Conservation (phyloP, 257 asterid species). For the Rehmannia glutinosa region DNA sequence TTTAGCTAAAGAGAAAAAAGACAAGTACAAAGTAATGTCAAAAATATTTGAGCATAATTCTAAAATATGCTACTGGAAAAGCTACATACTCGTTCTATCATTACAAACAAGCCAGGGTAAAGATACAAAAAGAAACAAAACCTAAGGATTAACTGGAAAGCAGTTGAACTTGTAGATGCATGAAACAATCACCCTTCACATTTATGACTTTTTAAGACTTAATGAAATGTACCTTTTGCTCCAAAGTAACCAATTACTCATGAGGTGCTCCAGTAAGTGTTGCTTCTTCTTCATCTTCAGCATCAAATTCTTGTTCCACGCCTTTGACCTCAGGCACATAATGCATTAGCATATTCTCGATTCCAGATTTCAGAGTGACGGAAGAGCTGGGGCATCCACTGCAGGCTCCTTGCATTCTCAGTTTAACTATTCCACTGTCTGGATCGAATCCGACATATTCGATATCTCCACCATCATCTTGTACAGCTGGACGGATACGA, state of each 20-base stretch:
- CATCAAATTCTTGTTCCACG: slow-evolving; percentile 81
- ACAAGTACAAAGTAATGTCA: too few relatives aligned
- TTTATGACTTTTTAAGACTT: not conserved
- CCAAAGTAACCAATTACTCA: slow-evolving; percentile 30
- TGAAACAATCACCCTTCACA: not conserved
- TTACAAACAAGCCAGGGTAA: not conserved
- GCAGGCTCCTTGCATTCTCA: slow-evolving; percentile 99
- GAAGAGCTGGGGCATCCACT: slow-evolving; percentile 99
- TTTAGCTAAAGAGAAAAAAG: too few relatives aligned
- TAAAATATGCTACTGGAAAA: too few relatives aligned
- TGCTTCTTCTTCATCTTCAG: slow-evolving; percentile 50
- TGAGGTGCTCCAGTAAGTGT: slow-evolving; percentile 57
- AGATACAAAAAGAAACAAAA: slow-evolving; percentile 3
- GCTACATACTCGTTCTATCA: too few relatives aligned
- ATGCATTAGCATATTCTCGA: slow-evolving; percentile 97
- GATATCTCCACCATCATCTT: slow-evolving; percentile 97
- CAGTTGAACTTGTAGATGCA: too few relatives aligned
- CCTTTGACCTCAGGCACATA: slow-evolving; percentile 90
- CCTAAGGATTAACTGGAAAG: too few relatives aligned
- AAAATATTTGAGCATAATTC: too few relatives aligned
- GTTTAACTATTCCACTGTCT: slow-evolving; percentile 74
- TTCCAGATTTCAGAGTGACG: slow-evolving; percentile 90
- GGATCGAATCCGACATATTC: slow-evolving; percentile 70
- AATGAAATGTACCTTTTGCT: not conserved
- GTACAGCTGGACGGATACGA: slow-evolving; percentile 93